Base-by-base conservation (phyloP, 345 rosid genomes). In the Xanthoceras sorbifolium region DNA sequence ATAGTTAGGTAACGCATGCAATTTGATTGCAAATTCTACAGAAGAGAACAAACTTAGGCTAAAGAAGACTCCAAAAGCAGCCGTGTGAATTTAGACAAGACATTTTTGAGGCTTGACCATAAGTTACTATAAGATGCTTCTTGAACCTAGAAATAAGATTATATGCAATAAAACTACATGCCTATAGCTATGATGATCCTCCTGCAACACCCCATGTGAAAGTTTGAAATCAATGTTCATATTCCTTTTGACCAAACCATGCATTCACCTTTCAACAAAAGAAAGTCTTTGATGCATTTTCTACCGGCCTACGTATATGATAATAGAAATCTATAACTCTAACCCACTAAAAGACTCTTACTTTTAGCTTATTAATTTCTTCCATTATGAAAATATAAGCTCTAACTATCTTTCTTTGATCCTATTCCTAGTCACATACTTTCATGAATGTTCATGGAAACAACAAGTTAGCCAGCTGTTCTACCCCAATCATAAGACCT, bases 281-380 rank as follows among this genome's bases (percentile, higher is more conserved):
- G 11, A 10, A 25, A 60, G n/a, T 50, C n/a, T 50, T 50, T 18
- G 46, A 42, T 42, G 55, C 55, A 50, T 50, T 50, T 50, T 50
- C 68, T 31, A 22, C 42, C 22, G 5, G 1, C 68, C 44, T 34
- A 34, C 7, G 3, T 67, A 40, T 11, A 0, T 34, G 14, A 22
- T 59, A 26, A 59, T 67, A 23, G 71, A 17, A 1, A 17, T 4
- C 71, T 44, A 14, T 23, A 23, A 7, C 72, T 38, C 60, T 25
- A 69, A 69, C 23, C 9, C 25, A 48, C 38, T 36, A 69, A 48
- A n/a, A n/a, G n/a, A 14, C 20, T 55, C 31, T 1, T 72, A 11
- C 38, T 36, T 60, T 28, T 26, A 60, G 32, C 17, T 25, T 77
- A 65, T 69, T 18, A 12, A 74, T 14, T 46, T 74, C 55, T 42